Percentiles rank a stretch among this genome's conserved stretches.
phyloP scores from a whole-genome alignment of 2,329 filamentous ascomycete species.

The Xylaria sp. region DNA sequence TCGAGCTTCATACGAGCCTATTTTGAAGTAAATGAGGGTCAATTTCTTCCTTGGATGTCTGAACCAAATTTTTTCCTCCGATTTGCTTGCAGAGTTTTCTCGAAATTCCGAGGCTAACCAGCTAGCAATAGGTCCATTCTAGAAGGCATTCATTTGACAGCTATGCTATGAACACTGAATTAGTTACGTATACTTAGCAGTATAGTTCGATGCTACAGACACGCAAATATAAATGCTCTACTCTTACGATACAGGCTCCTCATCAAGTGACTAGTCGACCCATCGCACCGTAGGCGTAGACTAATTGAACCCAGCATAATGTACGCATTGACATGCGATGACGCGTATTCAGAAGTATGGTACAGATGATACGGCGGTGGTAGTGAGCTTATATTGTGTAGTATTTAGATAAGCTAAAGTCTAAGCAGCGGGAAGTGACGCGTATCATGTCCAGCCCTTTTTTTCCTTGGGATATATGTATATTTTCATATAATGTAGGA shows the following conservation, averaged over 20 bases:
- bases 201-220: not conserved
- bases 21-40: slow-evolving; percentile 74
- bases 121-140: slow-evolving; percentile 13
- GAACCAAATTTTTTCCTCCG: slow-evolving; percentile 52
- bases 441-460: not conserved
- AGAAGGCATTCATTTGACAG: not conserved
- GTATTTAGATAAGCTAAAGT: not conserved
- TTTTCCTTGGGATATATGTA: not conserved
- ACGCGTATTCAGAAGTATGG: not conserved
- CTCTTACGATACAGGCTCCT: not conserved
- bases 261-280: not conserved
- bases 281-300: not conserved
- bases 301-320: not conserved
- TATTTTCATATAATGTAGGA: not conserved
- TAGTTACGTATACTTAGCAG: not conserved
- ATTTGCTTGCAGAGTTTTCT: slow-evolving; percentile 34
- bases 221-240: not conserved
- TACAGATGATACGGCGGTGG: not conserved
- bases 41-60: slow-evolving; percentile 81
- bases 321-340: not conserved
- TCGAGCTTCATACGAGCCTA: slow-evolving; percentile 75
- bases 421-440: not conserved
- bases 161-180: too few relatives aligned
- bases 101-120: slow-evolving; percentile 13
- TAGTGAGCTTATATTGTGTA: not conserved